Base-by-base conservation (phyloP, 805 yeast genomes). In the Ogataea minuta region DNA sequence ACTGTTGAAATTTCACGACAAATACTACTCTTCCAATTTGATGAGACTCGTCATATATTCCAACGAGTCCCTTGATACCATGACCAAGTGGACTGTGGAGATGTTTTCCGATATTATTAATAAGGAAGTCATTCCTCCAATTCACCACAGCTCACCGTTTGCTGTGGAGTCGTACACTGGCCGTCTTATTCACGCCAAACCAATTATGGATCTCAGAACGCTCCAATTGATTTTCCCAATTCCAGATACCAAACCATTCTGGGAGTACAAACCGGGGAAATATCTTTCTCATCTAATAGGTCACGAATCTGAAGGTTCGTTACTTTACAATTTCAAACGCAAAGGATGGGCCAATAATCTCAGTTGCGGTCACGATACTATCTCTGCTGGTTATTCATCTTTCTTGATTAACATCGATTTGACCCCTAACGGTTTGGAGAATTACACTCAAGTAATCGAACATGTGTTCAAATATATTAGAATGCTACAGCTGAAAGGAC, bases 11-110 rank as follows among this genome's bases (percentile, higher is more conserved):
- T 91, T 85, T 60, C 82, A 93, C 60, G 62, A 68, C 9, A 62
- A 70, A 21, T 78, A 77, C 43, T 91, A 93, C 62, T 85, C 96
- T 6, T 72, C 97, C 10, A 89, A 89, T 55, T 60, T 90, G 43
- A 91, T 91, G 98, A 84, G 81, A 56, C 71, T 93, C 38, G 93
- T 85, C 11, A 72, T 91, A 3, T 63, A 91, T 34, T 95, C 97
- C 26, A 78, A 88, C 49, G 95, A 91, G 59, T 72, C 77, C 30
- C 62, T 91, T 32, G 88, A 82, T 41, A 74, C 77, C 3, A 70
- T 93, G 51, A 77, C 89, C 15, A 52, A 67, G 2, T 83, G 95
- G 93, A 83, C 84, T 0, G 68, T 63, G 6, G 76, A 77, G 6
- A 74, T 72, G 58, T 90, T 91, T 57, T 68, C 81, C 2, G 71